Conservation (phyloP, 352 stramenopile genomes). For the Phytophthora meadii region DNA sequence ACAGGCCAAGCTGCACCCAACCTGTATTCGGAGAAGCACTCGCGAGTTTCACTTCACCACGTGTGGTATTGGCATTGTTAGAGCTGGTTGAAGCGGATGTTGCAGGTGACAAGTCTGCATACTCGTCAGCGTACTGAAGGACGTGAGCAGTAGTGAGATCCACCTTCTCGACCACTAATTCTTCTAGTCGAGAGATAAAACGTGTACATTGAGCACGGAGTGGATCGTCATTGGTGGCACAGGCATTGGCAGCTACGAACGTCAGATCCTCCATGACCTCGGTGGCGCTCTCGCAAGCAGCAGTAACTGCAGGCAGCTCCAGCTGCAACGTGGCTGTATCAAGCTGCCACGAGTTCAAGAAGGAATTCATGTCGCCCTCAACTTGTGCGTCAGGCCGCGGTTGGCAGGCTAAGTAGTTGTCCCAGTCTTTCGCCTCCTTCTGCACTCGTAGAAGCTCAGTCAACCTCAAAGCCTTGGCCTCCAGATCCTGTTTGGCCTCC, state of each 20-base stretch:
- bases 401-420: conserved; percentile 81
- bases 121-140: conserved; percentile 80
- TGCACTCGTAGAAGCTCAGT: conserved; percentile 62
- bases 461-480: conserved; percentile 67
- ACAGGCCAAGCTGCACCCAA: conserved; percentile 67
- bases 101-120: conserved; percentile 52
- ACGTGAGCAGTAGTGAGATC: conserved; percentile 70
- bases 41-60: conserved; percentile 74
- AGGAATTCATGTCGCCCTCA: conserved; percentile 85
- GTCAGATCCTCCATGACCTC: conserved; percentile 70
- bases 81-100: conserved; percentile 7
- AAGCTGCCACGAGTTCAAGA: conserved; percentile 79
- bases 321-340: conserved; percentile 57
- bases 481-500: conserved; percentile 54
- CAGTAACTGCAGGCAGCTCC: conserved; percentile 43
- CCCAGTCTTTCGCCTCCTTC: conserved; percentile 78
- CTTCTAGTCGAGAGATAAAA: conserved; percentile 62
- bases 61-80: conserved; percentile 34
- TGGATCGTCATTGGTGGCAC: conserved; percentile 57
- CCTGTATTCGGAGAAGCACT: conserved; percentile 45
- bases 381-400: conserved; percentile 68
- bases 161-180: conserved; percentile 69
- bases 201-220: conserved; percentile 46
- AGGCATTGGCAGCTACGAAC: conserved; percentile 61
- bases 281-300: conserved; percentile 59